Evolutionary conservation across 2,329 filamentous ascomycete species (phyloP).

Genomic region (Paecilomyces sp.): DNA sequence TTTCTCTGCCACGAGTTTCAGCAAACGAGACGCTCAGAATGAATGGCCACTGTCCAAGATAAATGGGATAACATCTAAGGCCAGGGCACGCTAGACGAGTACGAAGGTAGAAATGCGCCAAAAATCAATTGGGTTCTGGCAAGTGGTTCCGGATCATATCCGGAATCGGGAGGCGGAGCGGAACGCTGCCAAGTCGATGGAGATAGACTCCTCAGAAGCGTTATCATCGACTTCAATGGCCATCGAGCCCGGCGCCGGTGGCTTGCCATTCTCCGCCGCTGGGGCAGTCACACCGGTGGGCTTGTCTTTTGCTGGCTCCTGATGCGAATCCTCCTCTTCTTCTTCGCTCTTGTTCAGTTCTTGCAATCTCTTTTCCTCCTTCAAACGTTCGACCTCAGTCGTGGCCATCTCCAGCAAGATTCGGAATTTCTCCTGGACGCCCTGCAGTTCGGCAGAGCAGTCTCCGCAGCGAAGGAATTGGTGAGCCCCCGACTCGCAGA

Average conservation of each 20-base stretch:
- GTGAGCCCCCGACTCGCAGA: slow-evolving; percentile 81
- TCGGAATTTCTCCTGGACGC: slow-evolving; percentile 58
- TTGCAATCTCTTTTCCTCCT: slow-evolving; percentile 41
- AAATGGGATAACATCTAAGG: not conserved
- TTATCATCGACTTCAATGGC: slow-evolving; percentile 30
- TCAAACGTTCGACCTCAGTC: slow-evolving; percentile 52
- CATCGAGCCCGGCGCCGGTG: slow-evolving; percentile 10
- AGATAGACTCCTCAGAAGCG: slow-evolving; percentile 25
- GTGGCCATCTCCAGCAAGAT: slow-evolving; percentile 57
- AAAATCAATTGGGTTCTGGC: not conserved
- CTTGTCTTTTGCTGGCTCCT: slow-evolving; percentile 4
- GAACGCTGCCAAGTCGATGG: slow-evolving; percentile 29
- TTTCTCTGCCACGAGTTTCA: not conserved
- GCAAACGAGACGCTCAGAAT: not conserved
- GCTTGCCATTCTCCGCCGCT: slow-evolving; percentile 11
- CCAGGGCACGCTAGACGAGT: not conserved
- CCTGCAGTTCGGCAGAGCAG: slow-evolving; percentile 67
- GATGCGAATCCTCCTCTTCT: slow-evolving; percentile 9
- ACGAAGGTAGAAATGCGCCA: not conserved
- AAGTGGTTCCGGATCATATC: not conserved
- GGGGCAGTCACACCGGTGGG: not conserved
- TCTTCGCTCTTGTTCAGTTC: slow-evolving; percentile 10
- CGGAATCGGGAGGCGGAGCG: slow-evolving; percentile 12
- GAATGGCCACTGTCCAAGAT: not conserved
- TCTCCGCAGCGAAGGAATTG: slow-evolving; percentile 84